Evolutionary conservation across 2,329 filamentous ascomycete species (phyloP).

Genomic region (Colletotrichum melonis): DNA sequence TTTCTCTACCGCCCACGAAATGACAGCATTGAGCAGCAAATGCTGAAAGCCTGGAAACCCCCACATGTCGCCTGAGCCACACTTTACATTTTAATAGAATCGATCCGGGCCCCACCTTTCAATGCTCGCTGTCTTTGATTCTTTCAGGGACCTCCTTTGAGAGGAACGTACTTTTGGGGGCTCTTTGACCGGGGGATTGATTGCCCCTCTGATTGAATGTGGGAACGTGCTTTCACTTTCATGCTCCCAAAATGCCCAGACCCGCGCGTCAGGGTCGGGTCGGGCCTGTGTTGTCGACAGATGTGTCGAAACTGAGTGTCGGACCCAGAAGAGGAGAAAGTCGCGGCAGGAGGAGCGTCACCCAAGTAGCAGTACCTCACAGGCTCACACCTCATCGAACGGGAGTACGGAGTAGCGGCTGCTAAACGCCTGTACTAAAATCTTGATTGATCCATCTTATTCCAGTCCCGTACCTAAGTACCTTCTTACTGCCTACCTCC

Average conservation of each 20-base stretch:
- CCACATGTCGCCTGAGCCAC: conserved; percentile 21
- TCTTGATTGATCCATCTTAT: not conserved
- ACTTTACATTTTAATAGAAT: conserved; percentile 2
- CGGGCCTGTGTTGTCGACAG: conserved; percentile 27
- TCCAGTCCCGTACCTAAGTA: not conserved
- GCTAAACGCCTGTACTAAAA: conserved; percentile 10
- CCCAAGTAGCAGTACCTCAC: conserved; percentile 6
- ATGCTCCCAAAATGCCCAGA: conserved; percentile 14
- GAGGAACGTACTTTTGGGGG: not conserved
- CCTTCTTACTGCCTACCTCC: not conserved
- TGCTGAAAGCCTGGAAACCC: not conserved
- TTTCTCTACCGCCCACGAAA: not conserved
- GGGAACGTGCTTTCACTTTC: conserved; percentile 14
- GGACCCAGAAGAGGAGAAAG: conserved; percentile 20
- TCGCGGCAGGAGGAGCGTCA: conserved; percentile 12
- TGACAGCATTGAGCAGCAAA: conserved; percentile 24
- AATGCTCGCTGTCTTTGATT: not conserved
- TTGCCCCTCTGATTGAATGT: conserved; percentile 11
- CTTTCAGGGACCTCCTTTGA: conserved; percentile 9
- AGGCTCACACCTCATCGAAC: too few relatives aligned
- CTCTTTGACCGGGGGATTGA: conserved; percentile 2
- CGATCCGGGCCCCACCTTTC: not conserved
- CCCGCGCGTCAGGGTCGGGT: conserved; percentile 17
- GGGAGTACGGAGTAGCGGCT: not conserved
- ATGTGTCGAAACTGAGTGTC: conserved; percentile 21